These are phyloP conservation scores for Panicum hallii DNA, from an alignment of 202 grass and related monocot species.

Conservation along the genomic window DNA sequence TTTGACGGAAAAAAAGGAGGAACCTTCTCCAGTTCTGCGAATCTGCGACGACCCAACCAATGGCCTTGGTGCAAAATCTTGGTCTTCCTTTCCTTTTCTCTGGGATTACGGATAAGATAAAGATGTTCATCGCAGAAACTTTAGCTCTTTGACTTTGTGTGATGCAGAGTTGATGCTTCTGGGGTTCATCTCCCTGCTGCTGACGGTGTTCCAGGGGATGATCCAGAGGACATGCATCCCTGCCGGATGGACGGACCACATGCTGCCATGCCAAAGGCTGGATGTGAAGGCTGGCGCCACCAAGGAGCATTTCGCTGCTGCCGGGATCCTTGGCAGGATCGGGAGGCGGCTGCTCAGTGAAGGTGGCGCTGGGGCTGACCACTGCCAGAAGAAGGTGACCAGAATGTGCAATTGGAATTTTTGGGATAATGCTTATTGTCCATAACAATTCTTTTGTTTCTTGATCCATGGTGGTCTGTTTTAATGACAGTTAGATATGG, in stretches of 20 bases:
- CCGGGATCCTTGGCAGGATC: conserved; percentile 49
- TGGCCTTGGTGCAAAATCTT: background rate
- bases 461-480: background rate
- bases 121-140: background rate
- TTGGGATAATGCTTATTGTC: background rate
- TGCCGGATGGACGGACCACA: conserved; percentile 61
- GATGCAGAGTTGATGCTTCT: conserved; percentile 92
- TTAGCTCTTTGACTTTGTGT: background rate
- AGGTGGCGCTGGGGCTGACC: conserved; percentile 11
- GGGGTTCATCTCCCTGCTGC: conserved; percentile 90
- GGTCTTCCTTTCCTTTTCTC: background rate
- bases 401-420: conserved; percentile 5
- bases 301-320: conserved; percentile 44
- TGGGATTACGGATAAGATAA: background rate
- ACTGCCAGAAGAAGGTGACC: conserved; percentile 69
- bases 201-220: conserved; percentile 80
- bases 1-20: background rate
- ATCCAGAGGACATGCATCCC: conserved; percentile 83
- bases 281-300: conserved; percentile 20
- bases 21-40: background rate
- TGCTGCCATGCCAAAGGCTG: conserved; percentile 71
- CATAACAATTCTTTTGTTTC: background rate
- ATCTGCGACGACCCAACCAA: background rate
- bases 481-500: conserved; percentile 14
- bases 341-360: conserved; percentile 61